Base-by-base conservation (phyloP, 225 moss, liverwort and hornwort genomes). In the Neckera pumila region DNA sequence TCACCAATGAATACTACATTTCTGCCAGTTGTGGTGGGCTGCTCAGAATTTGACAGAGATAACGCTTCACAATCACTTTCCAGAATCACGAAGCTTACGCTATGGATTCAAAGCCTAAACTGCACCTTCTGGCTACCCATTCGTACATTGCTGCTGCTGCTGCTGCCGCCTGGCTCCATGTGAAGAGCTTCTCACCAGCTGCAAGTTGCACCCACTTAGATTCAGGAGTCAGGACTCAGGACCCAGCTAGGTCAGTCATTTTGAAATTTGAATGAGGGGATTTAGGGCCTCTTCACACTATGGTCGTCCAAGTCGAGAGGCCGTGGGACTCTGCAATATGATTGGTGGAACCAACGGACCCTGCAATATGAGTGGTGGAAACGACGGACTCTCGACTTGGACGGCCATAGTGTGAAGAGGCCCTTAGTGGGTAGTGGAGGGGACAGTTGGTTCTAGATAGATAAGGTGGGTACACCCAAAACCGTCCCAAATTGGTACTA, bases 11-110 rank as follows among this genome's bases (percentile, higher is more conserved):
- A 81, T 77, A 69, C 87, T 75, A 92, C 92, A 49, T 83, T 86
- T 95, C 91, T 38, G 96, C 93, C 20, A 94, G 94, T 82, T 95
- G 87, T 92, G 94, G 89, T 95, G 92, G 90, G 79, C 92, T 67
- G 60, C 42, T 71, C 57, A 69, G 59, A 45, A 83, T 53, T 22
- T 76, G 88, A 60, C 38, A 67, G 76, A 85, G 85, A 73, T 62
- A 60, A 36, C 13, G 23, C 34, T 27, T 66, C 67, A 34, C 45
- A 75, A 45, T 45, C 10, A n/a, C n/a, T 15, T 34, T 51, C 34
- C 23, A 42, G n/a, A n/a, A 14, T 57, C 70, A 57, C n/a, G n/a
- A n/a, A n/a, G n/a, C n/a, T n/a, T n/a, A n/a, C n/a, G n/a, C n/a
- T 45, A 20, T 38, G 28, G 30, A 43, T 57, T 65, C 30, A 57